Conservation (phyloP, 2,329 filamentous ascomycete genomes). For the Calonectria pauciramosa region DNA sequence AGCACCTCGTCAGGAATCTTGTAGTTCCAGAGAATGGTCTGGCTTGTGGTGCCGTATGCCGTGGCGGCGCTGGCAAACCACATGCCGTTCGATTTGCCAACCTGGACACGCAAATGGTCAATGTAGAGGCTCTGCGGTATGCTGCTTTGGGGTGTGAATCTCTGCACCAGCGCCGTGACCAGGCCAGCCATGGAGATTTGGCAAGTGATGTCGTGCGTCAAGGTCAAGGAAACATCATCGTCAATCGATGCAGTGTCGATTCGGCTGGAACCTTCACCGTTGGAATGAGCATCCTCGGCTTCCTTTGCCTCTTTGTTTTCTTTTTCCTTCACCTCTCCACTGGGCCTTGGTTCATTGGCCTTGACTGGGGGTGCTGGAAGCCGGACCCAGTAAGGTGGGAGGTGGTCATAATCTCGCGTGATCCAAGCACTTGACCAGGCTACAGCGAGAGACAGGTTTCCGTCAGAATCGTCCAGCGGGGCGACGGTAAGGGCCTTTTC, state of each 20-base stretch:
- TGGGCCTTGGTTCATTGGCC: not conserved
- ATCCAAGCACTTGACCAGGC: slow-evolving; percentile 70
- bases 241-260: slow-evolving; percentile 53
- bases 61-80: slow-evolving; percentile 72
- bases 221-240: slow-evolving; percentile 46
- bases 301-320: slow-evolving; percentile 9
- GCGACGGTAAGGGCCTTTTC: slow-evolving; percentile 66
- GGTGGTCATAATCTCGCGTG: slow-evolving; percentile 61
- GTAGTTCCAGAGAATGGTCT: slow-evolving; percentile 73
- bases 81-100: slow-evolving; percentile 54
- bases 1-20: slow-evolving; percentile 67
- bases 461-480: slow-evolving; percentile 71
- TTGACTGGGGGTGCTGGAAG: slow-evolving; percentile 53
- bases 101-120: slow-evolving; percentile 59
- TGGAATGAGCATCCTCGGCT: slow-evolving; percentile 9
- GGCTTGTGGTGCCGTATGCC: slow-evolving; percentile 66
- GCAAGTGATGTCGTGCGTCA: slow-evolving; percentile 57
- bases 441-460: slow-evolving; percentile 69
- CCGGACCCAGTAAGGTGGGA: slow-evolving; percentile 73
- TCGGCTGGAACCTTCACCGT: slow-evolving; percentile 7
- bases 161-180: slow-evolving; percentile 59
- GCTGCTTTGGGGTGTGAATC: slow-evolving; percentile 43
- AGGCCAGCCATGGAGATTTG: slow-evolving; percentile 64
- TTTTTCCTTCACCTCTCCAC: not conserved
- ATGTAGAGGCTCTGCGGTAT: slow-evolving; percentile 58